Conservation (phyloP, 257 asterid species). For the Linaria vulgaris region DNA sequence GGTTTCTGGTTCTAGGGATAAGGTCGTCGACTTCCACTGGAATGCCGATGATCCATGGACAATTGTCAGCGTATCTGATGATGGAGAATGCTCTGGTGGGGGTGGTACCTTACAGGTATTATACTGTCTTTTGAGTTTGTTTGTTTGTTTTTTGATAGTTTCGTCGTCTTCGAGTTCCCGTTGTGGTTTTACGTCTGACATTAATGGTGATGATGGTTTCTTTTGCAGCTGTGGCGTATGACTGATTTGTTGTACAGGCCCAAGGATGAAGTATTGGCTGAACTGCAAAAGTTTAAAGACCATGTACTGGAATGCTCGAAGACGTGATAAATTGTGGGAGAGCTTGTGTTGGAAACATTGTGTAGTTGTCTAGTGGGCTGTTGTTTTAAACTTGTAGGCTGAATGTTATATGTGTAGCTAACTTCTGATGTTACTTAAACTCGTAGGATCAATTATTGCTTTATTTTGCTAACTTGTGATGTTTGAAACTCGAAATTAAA, state of each 20-base stretch:
- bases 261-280: constrained; percentile 72
- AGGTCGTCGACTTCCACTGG: constrained; percentile 97
- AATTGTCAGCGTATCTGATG: constrained; percentile 85
- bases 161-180: too few relatives aligned
- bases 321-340: constrained; percentile 26
- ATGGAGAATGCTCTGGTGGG: constrained; percentile 79
- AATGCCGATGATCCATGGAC: constrained; percentile 91
- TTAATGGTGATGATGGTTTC: neutral
- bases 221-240: constrained; percentile 92
- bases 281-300: constrained; percentile 85
- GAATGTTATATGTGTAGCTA: constrained; percentile 22
- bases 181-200: constrained; percentile 16
- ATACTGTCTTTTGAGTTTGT: neutral
- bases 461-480: constrained; percentile 13
- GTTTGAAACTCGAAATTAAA: neutral
- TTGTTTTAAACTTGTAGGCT: constrained; percentile 17
- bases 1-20: constrained; percentile 57
- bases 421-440: constrained; percentile 2
- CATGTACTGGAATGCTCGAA: constrained; percentile 79
- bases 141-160: neutral
- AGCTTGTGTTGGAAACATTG: neutral
- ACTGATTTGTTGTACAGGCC: constrained; percentile 85
- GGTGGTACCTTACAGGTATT: constrained; percentile 96
- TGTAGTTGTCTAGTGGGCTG: constrained; percentile 13
- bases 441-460: constrained; percentile 17